phyloP scores from a whole-genome alignment of 2,329 filamentous ascomycete species.

The Leptographium wingfieldii region DNA sequence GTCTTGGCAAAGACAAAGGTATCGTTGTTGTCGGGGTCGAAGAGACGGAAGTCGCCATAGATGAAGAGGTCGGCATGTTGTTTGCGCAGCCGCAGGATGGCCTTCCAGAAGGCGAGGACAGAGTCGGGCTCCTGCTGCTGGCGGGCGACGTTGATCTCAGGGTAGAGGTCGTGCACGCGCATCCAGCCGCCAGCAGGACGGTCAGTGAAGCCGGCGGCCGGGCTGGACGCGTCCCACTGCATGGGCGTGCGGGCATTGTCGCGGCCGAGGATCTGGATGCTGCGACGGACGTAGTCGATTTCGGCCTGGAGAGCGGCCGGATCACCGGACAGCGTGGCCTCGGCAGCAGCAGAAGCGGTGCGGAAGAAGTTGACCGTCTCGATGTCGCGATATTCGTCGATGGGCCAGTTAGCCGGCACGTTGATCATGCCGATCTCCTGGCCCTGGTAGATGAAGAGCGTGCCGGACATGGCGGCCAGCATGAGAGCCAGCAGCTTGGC shows the following conservation, averaged over 20 bases:
- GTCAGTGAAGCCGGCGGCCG: slow-evolving; percentile 49
- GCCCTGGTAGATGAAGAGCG: slow-evolving; percentile 47
- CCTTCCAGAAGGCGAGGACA: slow-evolving; percentile 50
- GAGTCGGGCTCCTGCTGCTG: slow-evolving; percentile 31
- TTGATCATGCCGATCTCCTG: slow-evolving; percentile 50
- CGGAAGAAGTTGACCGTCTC: slow-evolving; percentile 36
- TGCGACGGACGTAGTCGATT: slow-evolving; percentile 32
- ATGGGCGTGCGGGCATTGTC: slow-evolving; percentile 58
- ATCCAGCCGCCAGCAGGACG: slow-evolving; percentile 40
- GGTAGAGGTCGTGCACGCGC: slow-evolving; percentile 45
- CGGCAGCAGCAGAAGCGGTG: slow-evolving; percentile 14
- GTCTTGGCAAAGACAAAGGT: slow-evolving; percentile 33
- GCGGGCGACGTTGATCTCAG: slow-evolving; percentile 40
- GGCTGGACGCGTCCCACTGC: slow-evolving; percentile 42
- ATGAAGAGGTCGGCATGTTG: slow-evolving; percentile 45
- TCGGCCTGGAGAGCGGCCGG: slow-evolving; percentile 26
- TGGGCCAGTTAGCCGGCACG: slow-evolving; percentile 33
- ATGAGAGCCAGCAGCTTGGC: slow-evolving; percentile 43
- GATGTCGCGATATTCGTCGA: slow-evolving; percentile 35
- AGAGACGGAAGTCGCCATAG: slow-evolving; percentile 43
- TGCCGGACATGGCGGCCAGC: slow-evolving; percentile 34
- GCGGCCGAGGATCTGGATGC: slow-evolving; percentile 46
- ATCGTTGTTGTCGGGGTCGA: slow-evolving; percentile 32
- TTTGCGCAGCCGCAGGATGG: slow-evolving; percentile 40
- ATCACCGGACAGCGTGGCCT: slow-evolving; percentile 11